Evolutionary conservation across 2,329 filamentous ascomycete species (phyloP).

Genomic region (Piedraia hortae): DNA sequence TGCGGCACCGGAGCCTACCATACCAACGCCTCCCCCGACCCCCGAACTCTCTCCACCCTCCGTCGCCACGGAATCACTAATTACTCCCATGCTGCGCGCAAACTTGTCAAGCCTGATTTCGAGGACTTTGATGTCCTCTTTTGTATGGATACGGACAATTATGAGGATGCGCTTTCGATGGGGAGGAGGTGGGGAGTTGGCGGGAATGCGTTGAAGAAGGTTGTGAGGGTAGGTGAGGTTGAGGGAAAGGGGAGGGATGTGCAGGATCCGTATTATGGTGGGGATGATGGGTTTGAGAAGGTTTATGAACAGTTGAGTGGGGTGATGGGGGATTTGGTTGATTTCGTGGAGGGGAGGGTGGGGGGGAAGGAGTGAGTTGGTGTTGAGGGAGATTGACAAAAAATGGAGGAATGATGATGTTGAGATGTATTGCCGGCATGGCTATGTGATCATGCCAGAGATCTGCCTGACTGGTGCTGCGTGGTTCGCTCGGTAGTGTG

Average conservation of each 20-base stretch:
- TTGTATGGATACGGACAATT: constrained; percentile 73
- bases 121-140: constrained; percentile 74
- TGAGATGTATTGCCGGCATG: too few species aligned
- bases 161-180: constrained; percentile 38
- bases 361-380: too few species aligned
- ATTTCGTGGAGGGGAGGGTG: too few species aligned
- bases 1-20: constrained; percentile 85
- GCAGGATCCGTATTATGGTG: constrained; percentile 88
- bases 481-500: too few species aligned
- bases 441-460: too few species aligned
- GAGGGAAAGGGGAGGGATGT: constrained; percentile 32
- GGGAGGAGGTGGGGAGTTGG: constrained; percentile 13
- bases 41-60: constrained; percentile 58
- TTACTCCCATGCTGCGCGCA: constrained; percentile 52
- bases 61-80: constrained; percentile 36
- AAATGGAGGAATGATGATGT: too few species aligned
- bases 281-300: constrained; percentile 46
- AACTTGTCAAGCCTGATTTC: constrained; percentile 48
- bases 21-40: constrained; percentile 45
- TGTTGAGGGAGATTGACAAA: too few species aligned
- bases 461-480: too few species aligned
- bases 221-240: constrained; percentile 55
- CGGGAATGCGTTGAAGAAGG: constrained; percentile 15
- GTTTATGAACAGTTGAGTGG: constrained; percentile 93
- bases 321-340: too few species aligned